Evolutionary conservation across 1,139 yeast species (phyloP), one percentile per base, ranked within the genome.

Genomic region (Nakaseomyces sp.): DNA sequence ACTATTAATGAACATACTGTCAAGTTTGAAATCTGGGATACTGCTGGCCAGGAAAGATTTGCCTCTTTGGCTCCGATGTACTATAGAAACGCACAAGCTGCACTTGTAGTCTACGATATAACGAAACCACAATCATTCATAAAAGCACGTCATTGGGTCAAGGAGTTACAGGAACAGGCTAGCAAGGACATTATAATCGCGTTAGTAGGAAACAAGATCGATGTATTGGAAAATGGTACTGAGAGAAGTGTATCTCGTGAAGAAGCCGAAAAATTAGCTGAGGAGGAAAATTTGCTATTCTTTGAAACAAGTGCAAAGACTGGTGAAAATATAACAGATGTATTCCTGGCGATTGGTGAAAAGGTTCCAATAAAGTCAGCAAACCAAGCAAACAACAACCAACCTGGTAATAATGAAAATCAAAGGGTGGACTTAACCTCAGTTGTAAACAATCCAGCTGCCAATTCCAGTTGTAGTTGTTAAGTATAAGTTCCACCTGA

Each of bases 121-220:
- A 89, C 97, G 39, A 91, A 91, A 63, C 96, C 97, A 2, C 94
- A 95, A n/a, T 83, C 95, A 17, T 89, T 91, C 58, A 85, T 91
- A 58, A 89, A 91, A 66, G 98, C 97, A n/a, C 81, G 97, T 57
- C 96, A 89, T 66, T 91, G 98, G 98, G 96, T 91, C 47, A 87
- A 87, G 60, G 97, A 91, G 64, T 73, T 91, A 54, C 95, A 87
- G 58, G 96, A 93, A 54, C 97, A 89, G 66, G 97, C 97, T 18
- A 73, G 84, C 26, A 87, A 87, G 52, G 89, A 83, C 55, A 91
- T 91, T 50, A 79, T 88, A 45, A 89, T 91, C 63, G 97, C 97
- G 2, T 72, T 91, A 39, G 95, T 89, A 29, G 98, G 96, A 26
- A 91, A 91, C 70, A 88, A 91, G 67, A 75, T 77, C 50, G 98